A percentile compares a stretch with the other conserved stretches of the same genome.
phyloP scores from a whole-genome alignment of 441 rosid genomes.

The Monsonia emarginata region DNA sequence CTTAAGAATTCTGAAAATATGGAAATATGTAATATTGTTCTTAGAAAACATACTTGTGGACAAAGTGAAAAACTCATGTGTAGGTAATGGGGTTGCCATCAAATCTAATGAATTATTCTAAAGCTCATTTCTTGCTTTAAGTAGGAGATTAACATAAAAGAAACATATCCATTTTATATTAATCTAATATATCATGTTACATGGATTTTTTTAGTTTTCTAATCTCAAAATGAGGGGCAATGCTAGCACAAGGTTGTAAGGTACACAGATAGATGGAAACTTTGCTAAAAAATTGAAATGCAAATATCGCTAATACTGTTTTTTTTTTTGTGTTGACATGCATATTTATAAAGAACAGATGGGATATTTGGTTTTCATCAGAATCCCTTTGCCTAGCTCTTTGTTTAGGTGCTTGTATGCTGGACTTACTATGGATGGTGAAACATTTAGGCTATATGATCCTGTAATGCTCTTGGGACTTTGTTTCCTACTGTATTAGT shows the following conservation, averaged over 20 bases:
- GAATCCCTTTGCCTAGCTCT: background rate
- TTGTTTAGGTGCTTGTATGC: background rate
- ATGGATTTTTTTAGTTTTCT: background rate
- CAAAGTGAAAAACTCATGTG: background rate
- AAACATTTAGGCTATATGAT: background rate
- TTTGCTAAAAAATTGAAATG: background rate
- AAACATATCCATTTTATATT: background rate
- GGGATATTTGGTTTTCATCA: background rate
- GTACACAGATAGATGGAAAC: background rate
- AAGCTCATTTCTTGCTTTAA: background rate
- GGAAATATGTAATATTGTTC: background rate
- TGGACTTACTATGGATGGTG: background rate
- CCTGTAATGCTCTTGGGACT: background rate
- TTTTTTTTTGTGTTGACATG: background rate
- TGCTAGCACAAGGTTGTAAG: background rate
- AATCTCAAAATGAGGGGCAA: background rate
- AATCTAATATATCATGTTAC: background rate
- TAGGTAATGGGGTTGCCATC: background rate
- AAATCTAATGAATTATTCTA: background rate
- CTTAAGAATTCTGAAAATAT: background rate
- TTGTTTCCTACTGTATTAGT: background rate
- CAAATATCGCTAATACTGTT: background rate
- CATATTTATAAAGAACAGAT: background rate
- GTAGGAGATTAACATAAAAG: background rate
- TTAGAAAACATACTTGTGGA: background rate